These are phyloP conservation scores for Acanthamoeba divionensis DNA, from an alignment of 208 protist genomes.

Conservation along the genomic window DNA sequence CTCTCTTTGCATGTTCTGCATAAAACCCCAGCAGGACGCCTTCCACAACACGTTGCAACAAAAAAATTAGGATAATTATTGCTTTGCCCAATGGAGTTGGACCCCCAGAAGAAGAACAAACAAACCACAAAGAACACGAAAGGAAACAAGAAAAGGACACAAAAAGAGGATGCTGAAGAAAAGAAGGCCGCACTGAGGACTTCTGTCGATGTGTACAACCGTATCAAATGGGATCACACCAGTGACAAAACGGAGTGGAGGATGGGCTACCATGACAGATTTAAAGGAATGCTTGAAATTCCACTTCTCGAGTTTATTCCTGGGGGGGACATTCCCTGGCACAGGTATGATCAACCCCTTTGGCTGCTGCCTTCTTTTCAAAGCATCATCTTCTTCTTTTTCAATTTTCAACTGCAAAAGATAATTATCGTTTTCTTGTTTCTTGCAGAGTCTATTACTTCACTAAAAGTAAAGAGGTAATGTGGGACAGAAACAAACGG, in stretches of 20 bases:
- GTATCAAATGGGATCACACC: constrained; percentile 24
- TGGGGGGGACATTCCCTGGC: constrained; percentile 32
- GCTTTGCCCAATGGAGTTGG: too few species aligned
- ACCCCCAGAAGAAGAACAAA: too few species aligned
- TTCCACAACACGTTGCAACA: too few species aligned
- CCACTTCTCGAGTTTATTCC: constrained; percentile 47
- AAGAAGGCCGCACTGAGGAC: constrained; percentile 37
- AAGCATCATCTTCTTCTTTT: too few species aligned
- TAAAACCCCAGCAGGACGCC: too few species aligned
- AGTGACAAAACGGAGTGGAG: constrained; percentile 41
- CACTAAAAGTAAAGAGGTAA: constrained; percentile 16
- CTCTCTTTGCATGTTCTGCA: too few species aligned
- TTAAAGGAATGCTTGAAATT: constrained; percentile 46
- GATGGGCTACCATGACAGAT: constrained; percentile 44
- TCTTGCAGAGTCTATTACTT: constrained; percentile 50
- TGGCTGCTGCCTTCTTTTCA: too few species aligned
- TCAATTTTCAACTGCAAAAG: too few species aligned
- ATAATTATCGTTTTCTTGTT: too few species aligned
- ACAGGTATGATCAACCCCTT: too few species aligned
- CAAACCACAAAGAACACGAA: too few species aligned
- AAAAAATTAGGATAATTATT: too few species aligned
- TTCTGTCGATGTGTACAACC: constrained; percentile 36
- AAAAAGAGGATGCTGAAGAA: neutral
- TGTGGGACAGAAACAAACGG: constrained; percentile 38
- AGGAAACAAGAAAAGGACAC: neutral